Conservation (phyloP, 140 eudicot genomes). For the Senecio squalidus region DNA sequence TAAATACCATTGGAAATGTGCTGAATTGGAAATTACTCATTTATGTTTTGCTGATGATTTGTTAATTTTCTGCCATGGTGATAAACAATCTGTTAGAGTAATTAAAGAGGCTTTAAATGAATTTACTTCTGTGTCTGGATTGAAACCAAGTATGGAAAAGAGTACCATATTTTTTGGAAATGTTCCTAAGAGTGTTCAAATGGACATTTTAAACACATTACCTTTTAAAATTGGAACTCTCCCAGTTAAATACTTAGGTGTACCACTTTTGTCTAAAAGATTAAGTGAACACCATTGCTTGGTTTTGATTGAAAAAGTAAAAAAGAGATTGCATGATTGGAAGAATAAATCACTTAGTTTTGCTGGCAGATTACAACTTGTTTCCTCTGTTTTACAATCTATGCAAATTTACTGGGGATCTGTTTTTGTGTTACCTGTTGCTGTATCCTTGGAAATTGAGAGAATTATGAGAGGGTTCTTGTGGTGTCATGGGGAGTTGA, state of each 20-base stretch:
- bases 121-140: background rate
- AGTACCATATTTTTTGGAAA: background rate
- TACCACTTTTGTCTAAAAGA: background rate
- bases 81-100: background rate
- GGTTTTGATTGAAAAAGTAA: background rate
- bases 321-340: background rate
- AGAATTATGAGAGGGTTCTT: background rate
- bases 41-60: background rate
- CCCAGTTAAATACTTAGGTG: constrained; percentile 11
- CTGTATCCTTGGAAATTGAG: background rate
- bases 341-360: background rate
- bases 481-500: background rate
- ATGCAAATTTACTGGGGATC: background rate
- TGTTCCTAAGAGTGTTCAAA: background rate
- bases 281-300: background rate
- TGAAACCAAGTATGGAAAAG: background rate
- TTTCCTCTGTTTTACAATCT: background rate
- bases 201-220: background rate
- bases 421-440: background rate
- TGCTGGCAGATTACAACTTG: background rate
- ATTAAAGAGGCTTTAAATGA: background rate
- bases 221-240: background rate
- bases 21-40: background rate
- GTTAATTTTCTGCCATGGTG: background rate
- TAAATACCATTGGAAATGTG: background rate